phyloP scores from a whole-genome alignment of 495 filamentous ascomycete species.

The Penicillium goetzii region DNA sequence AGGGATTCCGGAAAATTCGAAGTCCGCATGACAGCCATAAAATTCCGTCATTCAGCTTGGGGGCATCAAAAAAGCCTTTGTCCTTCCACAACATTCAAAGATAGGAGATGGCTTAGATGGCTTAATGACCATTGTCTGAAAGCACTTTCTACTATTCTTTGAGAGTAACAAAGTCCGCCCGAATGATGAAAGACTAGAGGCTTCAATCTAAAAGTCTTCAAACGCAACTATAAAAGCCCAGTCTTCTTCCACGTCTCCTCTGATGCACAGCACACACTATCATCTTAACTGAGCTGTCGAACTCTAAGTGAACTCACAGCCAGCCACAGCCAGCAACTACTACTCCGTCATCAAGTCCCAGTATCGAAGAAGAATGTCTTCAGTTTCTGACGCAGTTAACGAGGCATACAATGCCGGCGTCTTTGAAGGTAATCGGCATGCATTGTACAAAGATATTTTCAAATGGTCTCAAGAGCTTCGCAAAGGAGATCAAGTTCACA shows the following conservation, averaged over 20 bases:
- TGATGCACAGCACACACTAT: not conserved
- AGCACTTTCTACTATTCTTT: not conserved
- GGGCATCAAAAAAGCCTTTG: not conserved
- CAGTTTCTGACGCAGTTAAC: not conserved
- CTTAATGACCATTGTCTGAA: not conserved
- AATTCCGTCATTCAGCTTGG: too few species aligned
- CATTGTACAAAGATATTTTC: constrained; percentile 1
- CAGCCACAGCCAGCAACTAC: not conserved
- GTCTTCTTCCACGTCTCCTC: not conserved
- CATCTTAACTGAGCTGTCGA: not conserved
- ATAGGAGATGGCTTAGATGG: not conserved
- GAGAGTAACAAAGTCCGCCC: not conserved
- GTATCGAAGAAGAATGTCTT: not conserved
- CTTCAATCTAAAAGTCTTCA: not conserved
- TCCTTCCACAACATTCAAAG: not conserved
- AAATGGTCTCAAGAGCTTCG: constrained; percentile 5
- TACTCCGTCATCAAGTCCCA: not conserved
- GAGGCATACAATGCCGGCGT: constrained; percentile 1
- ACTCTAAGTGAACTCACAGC: not conserved
- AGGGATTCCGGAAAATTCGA: too few species aligned
- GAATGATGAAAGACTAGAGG: not conserved
- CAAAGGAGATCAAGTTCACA: not conserved
- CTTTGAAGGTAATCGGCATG: constrained; percentile 2
- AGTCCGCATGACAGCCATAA: too few species aligned
- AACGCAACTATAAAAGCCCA: not conserved